Percentiles rank a stretch among this genome's conserved stretches.
Evolutionary conservation across 495 filamentous ascomycete species (phyloP).

Genomic region (Penicillium daleae): DNA sequence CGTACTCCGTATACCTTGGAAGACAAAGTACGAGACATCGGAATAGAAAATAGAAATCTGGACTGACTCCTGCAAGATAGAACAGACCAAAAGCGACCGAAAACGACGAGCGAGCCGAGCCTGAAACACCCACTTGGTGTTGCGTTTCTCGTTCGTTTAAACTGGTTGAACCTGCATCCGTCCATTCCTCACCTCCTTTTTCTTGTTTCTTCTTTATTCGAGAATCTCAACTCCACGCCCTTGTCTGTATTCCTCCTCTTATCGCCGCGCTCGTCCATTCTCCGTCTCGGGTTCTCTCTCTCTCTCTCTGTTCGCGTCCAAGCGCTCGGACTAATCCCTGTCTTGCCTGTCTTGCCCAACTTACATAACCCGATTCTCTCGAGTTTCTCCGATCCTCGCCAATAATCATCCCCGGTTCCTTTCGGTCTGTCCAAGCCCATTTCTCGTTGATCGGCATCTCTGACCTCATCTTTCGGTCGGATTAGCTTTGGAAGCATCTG

Average conservation of each 20-base stretch:
- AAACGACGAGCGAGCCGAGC: neutral
- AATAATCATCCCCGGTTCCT: no score
- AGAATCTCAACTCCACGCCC: neutral
- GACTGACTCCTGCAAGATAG: neutral
- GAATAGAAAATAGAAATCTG: neutral
- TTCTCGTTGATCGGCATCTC: conserved; percentile 16
- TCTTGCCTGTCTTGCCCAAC: no score
- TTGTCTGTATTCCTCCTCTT: neutral
- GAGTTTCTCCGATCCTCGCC: neutral
- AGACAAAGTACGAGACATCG: no score
- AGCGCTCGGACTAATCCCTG: neutral
- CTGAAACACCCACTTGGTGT: no score
- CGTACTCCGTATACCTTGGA: no score
- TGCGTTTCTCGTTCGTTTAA: no score
- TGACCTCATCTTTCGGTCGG: conserved; percentile 24
- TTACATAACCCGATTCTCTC: no score
- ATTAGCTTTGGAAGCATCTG: conserved; percentile 7
- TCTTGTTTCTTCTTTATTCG: conserved; percentile 7
- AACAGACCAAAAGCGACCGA: neutral
- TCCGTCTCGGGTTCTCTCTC: neutral
- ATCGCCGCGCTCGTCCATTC: neutral
- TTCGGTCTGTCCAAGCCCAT: neutral
- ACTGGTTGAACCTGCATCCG: conserved; percentile 29
- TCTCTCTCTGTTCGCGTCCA: neutral
- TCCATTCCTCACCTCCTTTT: conserved; percentile 30